Evolutionary conservation across 2,329 filamentous ascomycete genomes (phyloP), one percentile per base, ranked within the genome.

Genomic region (Mollisia scopiformis): DNA sequence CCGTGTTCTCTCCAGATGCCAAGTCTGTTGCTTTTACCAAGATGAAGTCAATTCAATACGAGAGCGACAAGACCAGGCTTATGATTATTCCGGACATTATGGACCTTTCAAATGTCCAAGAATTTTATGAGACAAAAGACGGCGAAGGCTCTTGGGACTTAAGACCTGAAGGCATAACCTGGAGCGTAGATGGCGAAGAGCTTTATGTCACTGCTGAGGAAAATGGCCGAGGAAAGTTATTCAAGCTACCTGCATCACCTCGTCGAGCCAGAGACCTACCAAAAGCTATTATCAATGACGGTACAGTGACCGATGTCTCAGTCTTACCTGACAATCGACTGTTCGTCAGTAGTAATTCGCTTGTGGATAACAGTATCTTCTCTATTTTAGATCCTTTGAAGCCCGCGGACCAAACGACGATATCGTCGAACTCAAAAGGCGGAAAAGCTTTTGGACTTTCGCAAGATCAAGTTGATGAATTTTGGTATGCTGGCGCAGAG

Each of bases 161-260:
- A 23, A 81, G 81, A 46, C 85, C 86, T 0, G 85, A 87, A 21
- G 75, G 75, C 63, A 80, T 87, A 46, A 70, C 79, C 6, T 89
- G 86, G 85, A 82, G 82, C 65, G 74, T 77, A 39, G 82, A 87
- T 62, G 84, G 88, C 58, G 79, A 82, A 60, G 82, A 84, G 54
- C 75, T 97, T 5, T 91, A 89, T 68, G 82, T 93, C n/a, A 84
- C 85, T 1, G 90, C 90, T 3, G 91, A 96, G 74, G 84, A 90
- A 57, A 76, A 84, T 39, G 92, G 87, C 1, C 82, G 84, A 49
- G 79, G 79, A 8, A 79, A 86, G 52, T 77, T 92, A 0, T 92
- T 84, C 79, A 84, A 77, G 59, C 76, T 91, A 2, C 84, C 87
- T 2, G 80, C 85, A 2, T 79, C 80, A 58, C 84, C 84, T 0